These are phyloP conservation scores for Puccinia novopanici DNA, from an alignment of 1,284 basidiomycete genomes.

Conservation along the genomic window DNA sequence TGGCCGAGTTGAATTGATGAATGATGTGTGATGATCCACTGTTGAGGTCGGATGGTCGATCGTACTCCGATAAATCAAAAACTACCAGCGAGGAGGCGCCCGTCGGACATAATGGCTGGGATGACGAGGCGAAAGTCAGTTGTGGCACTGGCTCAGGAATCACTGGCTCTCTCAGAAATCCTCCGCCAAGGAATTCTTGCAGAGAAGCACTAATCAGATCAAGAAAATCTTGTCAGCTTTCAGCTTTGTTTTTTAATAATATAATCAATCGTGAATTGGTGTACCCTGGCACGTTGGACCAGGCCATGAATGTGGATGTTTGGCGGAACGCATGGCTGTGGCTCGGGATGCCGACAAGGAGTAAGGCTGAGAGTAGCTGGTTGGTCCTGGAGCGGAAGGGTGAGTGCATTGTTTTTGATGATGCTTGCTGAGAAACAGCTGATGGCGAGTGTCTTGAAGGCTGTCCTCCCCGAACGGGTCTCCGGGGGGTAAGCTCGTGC, in stretches of 20 bases:
- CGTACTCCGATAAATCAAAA: slow-evolving; percentile 8
- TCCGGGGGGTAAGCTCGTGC: neutral
- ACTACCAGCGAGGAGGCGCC: slow-evolving; percentile 31
- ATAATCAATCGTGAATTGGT: no score
- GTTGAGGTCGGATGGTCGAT: neutral
- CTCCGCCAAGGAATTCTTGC: neutral
- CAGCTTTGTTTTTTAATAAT: neutral
- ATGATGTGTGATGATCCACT: slow-evolving; percentile 22
- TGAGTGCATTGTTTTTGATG: neutral
- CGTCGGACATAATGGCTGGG: slow-evolving; percentile 4
- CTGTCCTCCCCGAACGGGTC: neutral
- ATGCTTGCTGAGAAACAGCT: neutral
- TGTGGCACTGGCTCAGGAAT: neutral
- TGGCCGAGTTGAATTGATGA: slow-evolving; percentile 15
- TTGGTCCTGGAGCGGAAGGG: neutral
- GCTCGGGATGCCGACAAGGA: neutral
- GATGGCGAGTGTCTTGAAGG: neutral
- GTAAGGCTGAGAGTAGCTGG: neutral
- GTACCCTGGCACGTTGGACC: slow-evolving; percentile 40
- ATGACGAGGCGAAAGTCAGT: neutral
- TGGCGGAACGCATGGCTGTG: slow-evolving; percentile 12
- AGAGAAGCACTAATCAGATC: neutral
- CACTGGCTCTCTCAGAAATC: neutral
- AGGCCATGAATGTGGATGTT: slow-evolving; percentile 28
- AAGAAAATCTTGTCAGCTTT: neutral